phyloP scores from a whole-genome alignment of 108 stramenopile genomes.

The Epithemia pelagica region DNA sequence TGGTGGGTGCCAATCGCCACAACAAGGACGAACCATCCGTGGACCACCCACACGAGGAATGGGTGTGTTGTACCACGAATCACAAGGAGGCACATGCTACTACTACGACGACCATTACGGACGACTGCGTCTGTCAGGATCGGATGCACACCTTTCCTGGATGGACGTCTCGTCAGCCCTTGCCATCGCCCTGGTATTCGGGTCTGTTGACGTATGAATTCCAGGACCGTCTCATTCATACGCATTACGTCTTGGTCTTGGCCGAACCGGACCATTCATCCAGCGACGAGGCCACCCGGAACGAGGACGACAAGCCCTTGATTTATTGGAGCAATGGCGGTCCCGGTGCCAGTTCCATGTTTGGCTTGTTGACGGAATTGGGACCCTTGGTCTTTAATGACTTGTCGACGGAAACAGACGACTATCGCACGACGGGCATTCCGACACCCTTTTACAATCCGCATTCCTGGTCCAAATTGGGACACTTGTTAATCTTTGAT shows the following conservation, averaged over 20 bases:
- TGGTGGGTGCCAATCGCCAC: too few species aligned
- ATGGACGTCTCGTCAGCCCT: constrained; percentile 16
- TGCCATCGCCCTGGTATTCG: constrained; percentile 47
- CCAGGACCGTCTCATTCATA: constrained; percentile 36
- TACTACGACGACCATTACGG: too few species aligned
- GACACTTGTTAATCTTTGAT: constrained; percentile 62
- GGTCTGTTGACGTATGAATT: constrained; percentile 43
- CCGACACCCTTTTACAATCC: constrained; percentile 62
- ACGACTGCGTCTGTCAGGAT: too few species aligned
- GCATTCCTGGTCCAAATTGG: constrained; percentile 50
- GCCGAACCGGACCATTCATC: constrained; percentile 22
- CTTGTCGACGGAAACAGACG: constrained; percentile 33
- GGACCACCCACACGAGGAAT: too few species aligned
- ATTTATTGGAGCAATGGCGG: constrained; percentile 76
- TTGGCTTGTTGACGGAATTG: constrained; percentile 61
- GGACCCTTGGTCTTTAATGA: constrained; percentile 55
- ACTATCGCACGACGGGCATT: constrained; percentile 39
- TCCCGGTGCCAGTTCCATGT: constrained; percentile 66
- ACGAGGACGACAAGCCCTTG: constrained; percentile 37
- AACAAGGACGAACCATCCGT: too few species aligned
- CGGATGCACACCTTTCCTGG: neutral
- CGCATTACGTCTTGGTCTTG: constrained; percentile 48
- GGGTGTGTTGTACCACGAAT: too few species aligned
- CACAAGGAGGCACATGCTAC: too few species aligned
- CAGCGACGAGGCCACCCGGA: neutral